Evolutionary conservation across 805 yeast species (phyloP).

Genomic region (Candida nemodendra): DNA sequence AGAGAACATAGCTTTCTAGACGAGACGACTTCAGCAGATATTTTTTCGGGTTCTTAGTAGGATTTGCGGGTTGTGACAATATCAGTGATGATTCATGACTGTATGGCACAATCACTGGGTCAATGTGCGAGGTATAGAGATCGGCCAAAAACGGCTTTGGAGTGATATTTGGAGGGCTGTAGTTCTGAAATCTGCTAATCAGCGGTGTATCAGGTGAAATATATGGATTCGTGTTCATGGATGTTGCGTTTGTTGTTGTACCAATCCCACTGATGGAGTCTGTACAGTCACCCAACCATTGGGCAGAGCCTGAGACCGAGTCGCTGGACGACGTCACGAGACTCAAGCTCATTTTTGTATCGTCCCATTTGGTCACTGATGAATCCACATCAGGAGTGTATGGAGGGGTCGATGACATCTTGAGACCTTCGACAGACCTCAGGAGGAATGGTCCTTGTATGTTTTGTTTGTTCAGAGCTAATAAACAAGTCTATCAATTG

Average conservation of each 20-base stretch:
- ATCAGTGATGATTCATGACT: neutral
- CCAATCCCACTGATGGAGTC: neutral
- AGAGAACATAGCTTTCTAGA: conserved; percentile 21
- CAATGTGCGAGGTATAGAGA: too few species aligned
- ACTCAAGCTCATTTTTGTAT: neutral
- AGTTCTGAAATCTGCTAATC: neutral
- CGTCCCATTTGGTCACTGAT: neutral
- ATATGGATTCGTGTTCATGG: neutral
- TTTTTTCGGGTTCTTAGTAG: conserved; percentile 3
- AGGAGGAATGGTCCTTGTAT: too few species aligned
- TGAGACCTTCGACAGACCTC: too few species aligned
- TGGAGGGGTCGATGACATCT: neutral
- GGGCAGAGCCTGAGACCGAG: neutral
- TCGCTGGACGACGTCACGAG: neutral
- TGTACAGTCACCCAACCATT: neutral
- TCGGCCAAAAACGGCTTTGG: conserved; percentile 1
- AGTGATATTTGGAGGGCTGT: neutral
- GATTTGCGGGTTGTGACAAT: conserved; percentile 4
- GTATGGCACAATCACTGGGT: conserved; percentile 2
- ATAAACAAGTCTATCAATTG: too few species aligned
- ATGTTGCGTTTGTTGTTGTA: neutral
- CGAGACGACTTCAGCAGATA: conserved; percentile 17
- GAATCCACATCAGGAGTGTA: neutral
- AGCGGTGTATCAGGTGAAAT: neutral
- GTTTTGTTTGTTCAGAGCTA: too few species aligned